Evolutionary conservation across 1,284 basidiomycete species (phyloP), one percentile per base, ranked within the genome.

Genomic region (Wallemia ichthyophaga): DNA sequence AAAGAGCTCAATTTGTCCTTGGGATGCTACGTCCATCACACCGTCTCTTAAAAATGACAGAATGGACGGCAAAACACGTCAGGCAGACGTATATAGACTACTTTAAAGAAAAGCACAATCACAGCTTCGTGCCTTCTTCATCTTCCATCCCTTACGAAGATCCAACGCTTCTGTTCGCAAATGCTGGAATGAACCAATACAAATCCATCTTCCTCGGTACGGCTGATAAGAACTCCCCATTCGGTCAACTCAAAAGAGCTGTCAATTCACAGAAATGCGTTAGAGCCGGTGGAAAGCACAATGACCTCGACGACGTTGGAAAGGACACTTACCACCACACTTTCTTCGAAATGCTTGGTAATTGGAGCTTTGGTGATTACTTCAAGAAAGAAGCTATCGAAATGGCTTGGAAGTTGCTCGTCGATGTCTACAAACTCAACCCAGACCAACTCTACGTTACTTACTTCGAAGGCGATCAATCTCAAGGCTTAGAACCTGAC

Each of bases 281-380:
- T 64, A 79, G 92, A 62, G 92, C 92, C 2, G 92, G 92, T 60
- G 92, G 92, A 66, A 98, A 98, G 71, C 92, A 98, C 72, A 98
- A 98, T 66, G 91, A 98, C 71, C 76, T 98, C 59, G 94, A 98
- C 69, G 92, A 98, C 70, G 92, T 98, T 60, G 92, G 92, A 57
- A 94, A 92, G 71, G 92, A 98, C 69, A 86, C 85, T 1, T 89
- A 89, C 68, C 87, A 86, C 65, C 83, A 95, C 71, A 98, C 94
- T 1, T 98, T 98, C 74, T 98, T 98, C 68, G 92, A 98, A 72
- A 98, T 98, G 92, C 73, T 98, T 63, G 92, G 92, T 55, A 98
- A 98, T 71, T 98, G 92, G 92, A 95, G 89, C 11, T 98, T 98
- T 66, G 92, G 92, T 2, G 87, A 98, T 71, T 98, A 98, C 73